Percentiles rank a stretch among this genome's conserved stretches.
phyloP scores from a whole-genome alignment of 73 alveolate species.

The Paramecium biaurelia region DNA sequence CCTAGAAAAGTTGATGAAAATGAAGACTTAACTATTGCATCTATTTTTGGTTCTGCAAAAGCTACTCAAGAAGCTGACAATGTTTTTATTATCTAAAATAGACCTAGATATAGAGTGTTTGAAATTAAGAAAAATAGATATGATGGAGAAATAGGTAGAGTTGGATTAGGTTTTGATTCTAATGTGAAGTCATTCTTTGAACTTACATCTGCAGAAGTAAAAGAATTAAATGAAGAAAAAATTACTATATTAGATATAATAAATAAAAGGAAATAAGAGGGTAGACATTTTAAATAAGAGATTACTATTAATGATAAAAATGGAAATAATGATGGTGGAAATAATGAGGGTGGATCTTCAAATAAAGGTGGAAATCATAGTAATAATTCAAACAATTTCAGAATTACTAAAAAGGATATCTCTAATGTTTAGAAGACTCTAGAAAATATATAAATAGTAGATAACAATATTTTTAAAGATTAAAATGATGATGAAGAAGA shows the following conservation, averaged over 20 bases:
- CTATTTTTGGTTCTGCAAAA: slow-evolving; percentile 90
- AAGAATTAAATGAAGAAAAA: background rate
- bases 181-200: slow-evolving; percentile 78
- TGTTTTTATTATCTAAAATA: slow-evolving; percentile 75
- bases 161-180: slow-evolving; percentile 72
- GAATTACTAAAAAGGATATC: background rate
- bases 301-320: background rate
- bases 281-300: slow-evolving; percentile 41
- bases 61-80: slow-evolving; percentile 91
- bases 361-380: background rate
- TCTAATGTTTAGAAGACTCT: background rate
- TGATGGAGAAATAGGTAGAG: slow-evolving; percentile 89
- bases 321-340: background rate
- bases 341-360: slow-evolving; percentile 14
- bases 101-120: slow-evolving; percentile 73
- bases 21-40: slow-evolving; percentile 74
- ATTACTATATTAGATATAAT: background rate
- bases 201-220: slow-evolving; percentile 70
- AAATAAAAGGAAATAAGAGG: background rate
- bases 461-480: background rate
- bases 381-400: background rate
- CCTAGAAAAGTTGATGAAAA: slow-evolving; percentile 94
- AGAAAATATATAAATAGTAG: background rate
- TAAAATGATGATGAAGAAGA: background rate
- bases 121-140: slow-evolving; percentile 85